Base-by-base conservation (phyloP, 2,329 filamentous ascomycete species). In the Grosmannia huntii region DNA sequence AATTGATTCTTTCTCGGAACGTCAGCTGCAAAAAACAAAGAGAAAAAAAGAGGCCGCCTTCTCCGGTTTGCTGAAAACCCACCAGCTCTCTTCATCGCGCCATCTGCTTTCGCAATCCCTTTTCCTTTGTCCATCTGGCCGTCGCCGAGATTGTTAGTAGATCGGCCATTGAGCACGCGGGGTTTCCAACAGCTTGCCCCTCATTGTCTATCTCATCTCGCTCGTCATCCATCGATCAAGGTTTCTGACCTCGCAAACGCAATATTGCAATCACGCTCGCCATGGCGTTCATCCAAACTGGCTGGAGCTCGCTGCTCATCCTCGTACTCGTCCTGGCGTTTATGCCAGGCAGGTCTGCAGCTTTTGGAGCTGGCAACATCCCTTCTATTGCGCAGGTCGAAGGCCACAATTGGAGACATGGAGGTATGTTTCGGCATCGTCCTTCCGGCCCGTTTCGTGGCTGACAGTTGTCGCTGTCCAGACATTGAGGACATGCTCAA, bases 401-500 rank as follows among this genome's bases (percentile, higher is more conserved):
- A 67, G 84, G 84, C 19, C 75, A 80, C 68, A 87, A 87, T 68
- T 87, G 83, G 79, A 79, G 84, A 52, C 84, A 87, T 76, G 84
- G 84, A 71, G 81, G 81, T 80, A 66, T 55, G 68, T 62, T 10
- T 12, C 14, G 12, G 5, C 36, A 36, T 53, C 28, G 36, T 14
- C 36, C 36, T 41, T 21, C 33, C 19, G 9, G 28, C 16, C 27
- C n/a, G 33, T 1, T 31, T 11, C 5, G n/a, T 23, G 16, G 19
- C 16, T 41, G 14, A 12, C 21, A 16, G 33, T 53, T 33, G 48
- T 12, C 19, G 5, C 28, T 27, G 7, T 12, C 1, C 58, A 80
- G 87, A 90, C 68, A 90, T 90, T 62, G 86, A 90, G 74, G 89
- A 92, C 70, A 84, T 89, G 73, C 82, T 94, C 65, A 86, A 88